Evolutionary conservation across 2,329 filamentous ascomycete genomes (phyloP), one percentile per base, ranked within the genome.

Genomic region (Sarocladiaceae sp.): DNA sequence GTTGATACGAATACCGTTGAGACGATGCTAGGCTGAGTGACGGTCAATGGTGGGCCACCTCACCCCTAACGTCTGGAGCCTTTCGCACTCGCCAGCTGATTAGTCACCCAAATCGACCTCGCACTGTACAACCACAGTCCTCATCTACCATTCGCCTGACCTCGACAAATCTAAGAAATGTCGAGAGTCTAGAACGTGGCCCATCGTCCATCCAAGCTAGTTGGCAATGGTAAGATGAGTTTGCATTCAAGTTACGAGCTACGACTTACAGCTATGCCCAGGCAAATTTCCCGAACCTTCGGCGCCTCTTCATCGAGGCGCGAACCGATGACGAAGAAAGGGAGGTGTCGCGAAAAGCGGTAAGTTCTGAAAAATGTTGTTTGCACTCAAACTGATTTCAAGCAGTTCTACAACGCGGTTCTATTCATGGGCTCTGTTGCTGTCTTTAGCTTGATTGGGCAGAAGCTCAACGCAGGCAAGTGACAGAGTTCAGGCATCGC

Each of bases 331-430:
- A 88, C 52, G 94, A 99, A 68, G 94, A 97, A 70, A 88, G 94
- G 67, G 88, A 91, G 55, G 94, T 97, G 60, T 97, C 94, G 13
- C 80, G 94, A 59, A 95, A 86, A 70, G 94, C 94, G 50, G 94
- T 97, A 74, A 64, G 88, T 71, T 36, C n/a, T n/a, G n/a, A n/a
- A n/a, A n/a, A n/a, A n/a, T n/a, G n/a, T n/a, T n/a, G n/a, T n/a
- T n/a, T n/a, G n/a, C n/a, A n/a, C n/a, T n/a, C n/a, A n/a, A n/a
- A n/a, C n/a, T n/a, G n/a, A n/a, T n/a, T n/a, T n/a, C n/a, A n/a
- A n/a, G n/a, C n/a, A 96, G 94, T 99, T 99, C 69, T 99, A 99
- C 72, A 97, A 99, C 64, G 83, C 96, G 1, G 91, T 97, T 1
- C 76, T 97, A 2, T 99, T 97, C 73, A 93, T 99, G 78, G 94